Percentiles rank a stretch among this genome's conserved stretches.
Evolutionary conservation across 306 rosid species (phyloP).

Genomic region (Prinsepia uniflora): DNA sequence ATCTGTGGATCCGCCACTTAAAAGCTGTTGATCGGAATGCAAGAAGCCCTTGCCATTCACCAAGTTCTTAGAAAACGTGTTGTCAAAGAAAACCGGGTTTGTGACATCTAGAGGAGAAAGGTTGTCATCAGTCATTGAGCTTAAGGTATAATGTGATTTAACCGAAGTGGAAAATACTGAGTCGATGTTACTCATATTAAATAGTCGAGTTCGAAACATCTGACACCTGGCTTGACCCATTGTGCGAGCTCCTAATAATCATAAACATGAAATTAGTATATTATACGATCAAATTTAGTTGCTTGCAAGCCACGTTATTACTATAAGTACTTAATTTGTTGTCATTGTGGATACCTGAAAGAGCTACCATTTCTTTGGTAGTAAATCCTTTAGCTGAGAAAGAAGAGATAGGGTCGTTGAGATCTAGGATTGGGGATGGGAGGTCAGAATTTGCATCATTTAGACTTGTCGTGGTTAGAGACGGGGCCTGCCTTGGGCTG

Average conservation of each 20-base stretch:
- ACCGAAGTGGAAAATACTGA: conserved; percentile 47
- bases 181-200: conserved; percentile 52
- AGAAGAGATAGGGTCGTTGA: conserved; percentile 38
- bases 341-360: conserved; percentile 43
- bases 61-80: conserved; percentile 38
- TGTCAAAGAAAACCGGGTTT: conserved; percentile 51
- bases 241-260: conserved; percentile 57
- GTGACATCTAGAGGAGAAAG: conserved; percentile 57
- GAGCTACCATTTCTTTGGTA: conserved; percentile 54
- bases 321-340: too few species aligned
- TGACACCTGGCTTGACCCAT: conserved; percentile 66
- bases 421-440: conserved; percentile 58
- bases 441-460: conserved; percentile 53
- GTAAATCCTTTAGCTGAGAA: conserved; percentile 60
- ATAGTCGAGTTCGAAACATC: conserved; percentile 45
- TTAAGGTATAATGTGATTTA: conserved; percentile 42
- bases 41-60: conserved; percentile 30
- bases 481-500: too few species aligned
- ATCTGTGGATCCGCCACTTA: conserved; percentile 36
- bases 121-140: conserved; percentile 41
- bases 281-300: neutral
- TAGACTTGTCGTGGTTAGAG: conserved; percentile 59
- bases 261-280: neutral
- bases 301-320: neutral
- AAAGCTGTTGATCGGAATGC: conserved; percentile 44